A percentile compares a stretch with the other conserved stretches of the same genome.
Evolutionary conservation across 2,329 filamentous ascomycete genomes (phyloP).

Genomic region (Stemphylium vesicarium): DNA sequence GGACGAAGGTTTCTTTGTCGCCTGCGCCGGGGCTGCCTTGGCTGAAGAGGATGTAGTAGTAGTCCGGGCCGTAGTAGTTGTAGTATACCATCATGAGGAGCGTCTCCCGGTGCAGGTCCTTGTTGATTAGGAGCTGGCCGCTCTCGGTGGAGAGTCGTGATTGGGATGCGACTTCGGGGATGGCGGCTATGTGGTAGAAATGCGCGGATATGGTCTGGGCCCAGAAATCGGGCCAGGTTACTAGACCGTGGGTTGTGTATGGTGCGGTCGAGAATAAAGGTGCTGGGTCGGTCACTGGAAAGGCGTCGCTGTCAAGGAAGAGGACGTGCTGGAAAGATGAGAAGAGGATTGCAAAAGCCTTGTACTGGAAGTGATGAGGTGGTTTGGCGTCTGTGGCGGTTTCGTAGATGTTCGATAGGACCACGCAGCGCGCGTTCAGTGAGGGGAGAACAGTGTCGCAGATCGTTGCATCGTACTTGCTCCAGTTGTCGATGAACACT

Average conservation of each 20-base stretch:
- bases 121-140: constrained; percentile 58
- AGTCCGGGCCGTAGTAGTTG: constrained; percentile 61
- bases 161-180: constrained; percentile 39
- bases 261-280: constrained; percentile 59
- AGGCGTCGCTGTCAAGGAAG: constrained; percentile 65
- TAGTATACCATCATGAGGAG: constrained; percentile 61
- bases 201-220: constrained; percentile 50
- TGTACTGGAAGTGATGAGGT: constrained; percentile 58
- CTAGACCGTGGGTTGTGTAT: constrained; percentile 59
- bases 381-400: constrained; percentile 16
- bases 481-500: constrained; percentile 48
- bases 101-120: constrained; percentile 54
- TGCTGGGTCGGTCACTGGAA: constrained; percentile 57
- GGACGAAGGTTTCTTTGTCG: constrained; percentile 59
- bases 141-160: constrained; percentile 54
- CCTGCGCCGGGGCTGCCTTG: constrained; percentile 54
- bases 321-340: constrained; percentile 65
- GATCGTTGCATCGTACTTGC: constrained; percentile 48
- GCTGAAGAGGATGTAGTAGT: constrained; percentile 58
- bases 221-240: constrained; percentile 66
- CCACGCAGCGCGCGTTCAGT: constrained; percentile 50
- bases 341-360: constrained; percentile 63
- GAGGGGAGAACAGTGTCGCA: constrained; percentile 49
- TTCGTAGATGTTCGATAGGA: constrained; percentile 37
- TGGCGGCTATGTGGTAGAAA: constrained; percentile 55